Conservation (phyloP, 352 stramenopile species). For the Globisporangium apiculatum region DNA sequence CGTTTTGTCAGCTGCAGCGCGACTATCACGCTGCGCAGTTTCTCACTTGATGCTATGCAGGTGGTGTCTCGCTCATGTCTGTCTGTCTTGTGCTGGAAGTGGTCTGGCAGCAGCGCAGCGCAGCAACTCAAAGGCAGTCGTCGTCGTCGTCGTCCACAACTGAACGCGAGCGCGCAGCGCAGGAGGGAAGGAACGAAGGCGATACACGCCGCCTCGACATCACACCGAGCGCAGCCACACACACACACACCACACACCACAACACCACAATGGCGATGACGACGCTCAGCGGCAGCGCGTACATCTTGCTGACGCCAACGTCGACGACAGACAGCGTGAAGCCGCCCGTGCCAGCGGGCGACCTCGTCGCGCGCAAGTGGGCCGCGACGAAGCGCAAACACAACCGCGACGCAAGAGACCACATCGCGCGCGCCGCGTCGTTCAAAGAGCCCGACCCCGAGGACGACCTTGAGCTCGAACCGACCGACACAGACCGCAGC, state of each 20-base stretch:
- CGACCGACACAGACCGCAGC: slow-evolving; percentile 23
- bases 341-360: slow-evolving; percentile 18
- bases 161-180: background rate
- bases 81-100: background rate
- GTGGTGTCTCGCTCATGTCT: background rate
- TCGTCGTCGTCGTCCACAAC: background rate
- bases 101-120: too few relatives aligned
- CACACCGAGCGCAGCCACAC: background rate
- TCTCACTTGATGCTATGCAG: too few relatives aligned
- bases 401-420: slow-evolving; percentile 10
- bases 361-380: slow-evolving; percentile 40
- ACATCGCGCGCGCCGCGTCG: slow-evolving; percentile 18
- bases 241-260: background rate
- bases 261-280: background rate
- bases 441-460: slow-evolving; percentile 32
- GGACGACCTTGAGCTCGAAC: slow-evolving; percentile 15
- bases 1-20: too few relatives aligned
- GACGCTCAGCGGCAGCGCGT: slow-evolving; percentile 17
- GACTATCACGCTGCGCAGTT: background rate
- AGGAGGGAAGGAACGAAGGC: too few relatives aligned
- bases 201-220: too few relatives aligned
- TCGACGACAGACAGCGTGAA: slow-evolving; percentile 13
- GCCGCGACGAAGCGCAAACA: slow-evolving; percentile 25
- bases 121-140: too few relatives aligned
- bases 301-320: slow-evolving; percentile 52